Evolutionary conservation across 129 eudicot genomes (phyloP).

Genomic region (Flaveria trinervia): DNA sequence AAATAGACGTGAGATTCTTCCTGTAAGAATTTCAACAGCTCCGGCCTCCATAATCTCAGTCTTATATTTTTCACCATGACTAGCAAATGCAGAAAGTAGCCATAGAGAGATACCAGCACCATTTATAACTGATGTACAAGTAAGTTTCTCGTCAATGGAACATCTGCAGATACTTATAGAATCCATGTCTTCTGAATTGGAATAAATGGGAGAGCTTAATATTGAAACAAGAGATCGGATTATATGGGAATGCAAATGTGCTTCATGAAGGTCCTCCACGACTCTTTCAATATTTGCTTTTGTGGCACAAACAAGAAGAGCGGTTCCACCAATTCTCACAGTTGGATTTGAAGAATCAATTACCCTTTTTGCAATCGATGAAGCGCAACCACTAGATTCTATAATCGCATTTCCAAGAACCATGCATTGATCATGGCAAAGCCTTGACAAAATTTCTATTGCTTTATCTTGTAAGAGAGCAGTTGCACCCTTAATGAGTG

Average conservation of each 20-base stretch:
- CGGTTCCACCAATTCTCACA: slow-evolving; percentile 88
- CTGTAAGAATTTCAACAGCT: slow-evolving; percentile 87
- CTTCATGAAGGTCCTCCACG: slow-evolving; percentile 69
- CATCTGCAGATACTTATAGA: slow-evolving; percentile 62
- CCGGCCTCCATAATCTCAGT: slow-evolving; percentile 86
- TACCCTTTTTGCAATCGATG: slow-evolving; percentile 79
- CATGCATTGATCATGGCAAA: slow-evolving; percentile 67
- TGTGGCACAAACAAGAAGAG: slow-evolving; percentile 83
- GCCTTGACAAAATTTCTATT: slow-evolving; percentile 79
- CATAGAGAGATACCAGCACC: slow-evolving; percentile 74
- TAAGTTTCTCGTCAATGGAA: slow-evolving; percentile 46
- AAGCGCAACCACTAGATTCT: slow-evolving; percentile 61
- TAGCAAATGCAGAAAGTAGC: slow-evolving; percentile 90
- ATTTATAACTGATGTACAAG: slow-evolving; percentile 53
- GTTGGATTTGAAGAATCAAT: slow-evolving; percentile 57
- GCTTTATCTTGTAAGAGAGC: slow-evolving; percentile 81
- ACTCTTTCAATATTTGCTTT: slow-evolving; percentile 77
- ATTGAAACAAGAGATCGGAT: slow-evolving; percentile 79
- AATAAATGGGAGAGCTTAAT: slow-evolving; percentile 52
- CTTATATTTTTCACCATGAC: slow-evolving; percentile 65
- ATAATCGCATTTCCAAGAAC: slow-evolving; percentile 70
- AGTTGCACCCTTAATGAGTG: slow-evolving; percentile 68
- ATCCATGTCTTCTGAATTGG: slow-evolving; percentile 45
- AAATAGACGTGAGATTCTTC: slow-evolving; percentile 70
- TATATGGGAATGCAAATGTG: slow-evolving; percentile 50